A percentile compares a stretch with the other conserved stretches of the same genome.
Evolutionary conservation across 805 yeast species (phyloP).

Genomic region (Trichomonascus vanleenenianus): DNA sequence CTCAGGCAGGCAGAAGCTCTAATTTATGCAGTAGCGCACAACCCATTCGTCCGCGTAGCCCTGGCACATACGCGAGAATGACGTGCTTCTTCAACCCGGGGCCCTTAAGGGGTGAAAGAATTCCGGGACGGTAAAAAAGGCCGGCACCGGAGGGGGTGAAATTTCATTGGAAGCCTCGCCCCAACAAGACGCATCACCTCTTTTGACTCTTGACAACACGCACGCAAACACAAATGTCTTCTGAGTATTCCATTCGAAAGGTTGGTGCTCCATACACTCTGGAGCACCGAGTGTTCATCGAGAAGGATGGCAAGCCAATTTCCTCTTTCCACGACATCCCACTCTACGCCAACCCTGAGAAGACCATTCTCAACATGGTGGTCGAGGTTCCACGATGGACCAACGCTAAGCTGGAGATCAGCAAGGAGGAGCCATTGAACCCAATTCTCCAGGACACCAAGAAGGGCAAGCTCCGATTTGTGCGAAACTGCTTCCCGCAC

Average conservation of each 20-base stretch:
- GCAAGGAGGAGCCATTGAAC: slow-evolving; percentile 74
- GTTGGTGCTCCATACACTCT: slow-evolving; percentile 93
- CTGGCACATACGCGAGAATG: no score
- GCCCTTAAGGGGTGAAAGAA: no score
- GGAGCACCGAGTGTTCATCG: slow-evolving; percentile 86
- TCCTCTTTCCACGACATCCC: slow-evolving; percentile 95
- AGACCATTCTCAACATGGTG: slow-evolving; percentile 79
- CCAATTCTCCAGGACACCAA: slow-evolving; percentile 97
- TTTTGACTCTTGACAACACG: no score
- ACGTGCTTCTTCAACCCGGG: no score
- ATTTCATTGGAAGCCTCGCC: background rate
- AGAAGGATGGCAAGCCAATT: slow-evolving; percentile 87
- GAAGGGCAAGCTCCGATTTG: slow-evolving; percentile 93
- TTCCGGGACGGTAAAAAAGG: no score
- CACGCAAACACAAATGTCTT: background rate
- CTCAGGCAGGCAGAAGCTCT: no score
- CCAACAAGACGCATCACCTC: no score
- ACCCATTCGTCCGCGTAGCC: no score
- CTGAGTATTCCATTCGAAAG: slow-evolving; percentile 75
- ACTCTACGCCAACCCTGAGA: slow-evolving; percentile 87
- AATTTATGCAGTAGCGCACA: no score
- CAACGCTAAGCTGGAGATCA: slow-evolving; percentile 92
- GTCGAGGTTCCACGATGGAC: slow-evolving; percentile 99
- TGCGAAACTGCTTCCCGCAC: slow-evolving; percentile 96
- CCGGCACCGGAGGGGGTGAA: no score